Evolutionary conservation across 2,329 filamentous ascomycete species (phyloP).

Genomic region (Malbranchea cinnamomea): DNA sequence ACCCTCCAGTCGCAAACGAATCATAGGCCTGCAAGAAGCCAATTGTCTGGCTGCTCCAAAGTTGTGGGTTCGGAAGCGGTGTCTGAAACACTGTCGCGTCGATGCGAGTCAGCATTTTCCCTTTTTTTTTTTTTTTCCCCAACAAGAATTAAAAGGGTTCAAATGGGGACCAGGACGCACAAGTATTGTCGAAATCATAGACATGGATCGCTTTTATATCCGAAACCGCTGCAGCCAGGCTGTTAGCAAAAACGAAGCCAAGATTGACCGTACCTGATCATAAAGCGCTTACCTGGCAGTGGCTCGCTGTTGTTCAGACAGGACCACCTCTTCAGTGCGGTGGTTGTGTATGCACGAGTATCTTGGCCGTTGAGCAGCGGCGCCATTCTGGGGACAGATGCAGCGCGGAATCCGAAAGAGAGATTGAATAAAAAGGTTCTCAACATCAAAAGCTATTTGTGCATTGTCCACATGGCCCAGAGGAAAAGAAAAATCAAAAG

Average conservation of each 20-base stretch:
- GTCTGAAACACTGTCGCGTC: slow-evolving; percentile 69
- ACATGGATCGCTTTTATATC: slow-evolving; percentile 71
- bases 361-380: slow-evolving; percentile 13
- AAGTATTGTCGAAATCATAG: slow-evolving; percentile 96
- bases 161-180: slow-evolving; percentile 34
- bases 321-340: slow-evolving; percentile 72
- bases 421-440: no score
- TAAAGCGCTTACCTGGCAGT: slow-evolving; percentile 43
- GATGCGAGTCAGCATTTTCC: no score
- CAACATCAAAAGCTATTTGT: no score
- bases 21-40: slow-evolving; percentile 63
- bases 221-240: slow-evolving; percentile 36
- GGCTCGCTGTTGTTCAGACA: slow-evolving; percentile 47
- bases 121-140: no score
- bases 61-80: slow-evolving; percentile 70
- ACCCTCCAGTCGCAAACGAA: slow-evolving; percentile 67
- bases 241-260: background rate
- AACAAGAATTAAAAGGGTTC: background rate
- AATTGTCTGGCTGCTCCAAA: slow-evolving; percentile 71
- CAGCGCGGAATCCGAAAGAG: no score
- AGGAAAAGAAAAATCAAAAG: no score
- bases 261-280: slow-evolving; percentile 1
- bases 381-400: slow-evolving; percentile 16
- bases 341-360: slow-evolving; percentile 41
- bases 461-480: slow-evolving; percentile 11